Conservation (phyloP, 129 eudicot species). For the Chrysanthemum makinoi region DNA sequence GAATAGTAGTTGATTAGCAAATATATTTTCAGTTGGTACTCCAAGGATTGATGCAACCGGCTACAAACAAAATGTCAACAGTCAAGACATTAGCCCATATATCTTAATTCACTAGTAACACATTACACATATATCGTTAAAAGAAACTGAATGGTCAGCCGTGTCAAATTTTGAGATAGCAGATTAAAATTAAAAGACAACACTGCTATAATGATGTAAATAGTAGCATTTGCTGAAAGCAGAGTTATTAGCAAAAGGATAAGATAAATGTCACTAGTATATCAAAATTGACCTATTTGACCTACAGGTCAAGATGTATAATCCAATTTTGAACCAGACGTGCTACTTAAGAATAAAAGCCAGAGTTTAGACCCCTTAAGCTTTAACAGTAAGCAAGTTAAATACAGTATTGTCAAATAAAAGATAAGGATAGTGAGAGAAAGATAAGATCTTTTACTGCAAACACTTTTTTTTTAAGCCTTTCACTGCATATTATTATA, state of each 20-base stretch:
- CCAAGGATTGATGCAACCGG: constrained; percentile 93
- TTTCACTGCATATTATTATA: too few species aligned
- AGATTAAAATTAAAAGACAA: neutral
- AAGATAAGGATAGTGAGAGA: too few species aligned
- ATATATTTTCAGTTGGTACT: constrained; percentile 73
- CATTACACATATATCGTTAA: too few species aligned
- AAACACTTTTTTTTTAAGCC: too few species aligned
- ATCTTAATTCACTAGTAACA: too few species aligned
- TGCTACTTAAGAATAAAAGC: neutral
- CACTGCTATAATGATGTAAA: neutral
- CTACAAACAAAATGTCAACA: constrained; percentile 34
- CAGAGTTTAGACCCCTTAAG: too few species aligned
- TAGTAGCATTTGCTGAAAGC: neutral
- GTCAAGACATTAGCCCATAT: neutral
- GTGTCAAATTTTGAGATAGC: too few species aligned
- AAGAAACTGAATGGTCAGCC: too few species aligned
- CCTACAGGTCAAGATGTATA: neutral
- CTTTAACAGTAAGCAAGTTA: too few species aligned
- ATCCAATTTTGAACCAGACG: neutral
- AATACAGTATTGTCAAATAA: too few species aligned
- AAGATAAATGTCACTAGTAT: neutral
- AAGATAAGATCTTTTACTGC: too few species aligned
- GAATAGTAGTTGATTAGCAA: constrained; percentile 80
- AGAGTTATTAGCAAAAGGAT: neutral
- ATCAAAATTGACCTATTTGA: neutral